Evolutionary conservation across 495 filamentous ascomycete species (phyloP).

Genomic region (Chaetomidium leptoderma): DNA sequence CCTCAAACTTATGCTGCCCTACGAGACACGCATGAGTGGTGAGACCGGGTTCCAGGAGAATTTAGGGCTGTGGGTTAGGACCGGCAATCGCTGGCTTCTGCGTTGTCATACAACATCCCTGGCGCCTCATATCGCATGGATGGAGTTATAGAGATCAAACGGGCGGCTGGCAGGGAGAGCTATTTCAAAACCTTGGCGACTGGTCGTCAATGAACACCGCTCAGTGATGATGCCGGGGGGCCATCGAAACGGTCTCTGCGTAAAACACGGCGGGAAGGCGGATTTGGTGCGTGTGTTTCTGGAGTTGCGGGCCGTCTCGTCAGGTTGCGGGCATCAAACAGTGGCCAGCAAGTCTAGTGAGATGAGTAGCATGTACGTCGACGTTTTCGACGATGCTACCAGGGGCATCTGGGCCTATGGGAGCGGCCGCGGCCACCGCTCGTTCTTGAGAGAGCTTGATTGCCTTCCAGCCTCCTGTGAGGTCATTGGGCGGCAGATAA

Average conservation of each 20-base stretch:
- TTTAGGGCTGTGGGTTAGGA: too few species aligned
- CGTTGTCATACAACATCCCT: neutral
- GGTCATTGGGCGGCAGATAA: constrained; percentile 3
- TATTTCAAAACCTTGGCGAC: neutral
- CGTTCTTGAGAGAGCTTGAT: neutral
- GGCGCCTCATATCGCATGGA: too few species aligned
- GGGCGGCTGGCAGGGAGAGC: neutral
- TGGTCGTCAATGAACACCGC: neutral
- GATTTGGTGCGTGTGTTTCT: neutral
- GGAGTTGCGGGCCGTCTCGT: constrained; percentile 15
- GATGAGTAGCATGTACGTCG: constrained; percentile 38
- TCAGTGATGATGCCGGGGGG: neutral
- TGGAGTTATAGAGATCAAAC: too few species aligned
- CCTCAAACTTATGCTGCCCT: neutral
- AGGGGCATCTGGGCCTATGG: constrained; percentile 20
- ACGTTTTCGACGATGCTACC: constrained; percentile 19
- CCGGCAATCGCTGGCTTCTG: neutral
- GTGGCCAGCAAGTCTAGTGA: constrained; percentile 36
- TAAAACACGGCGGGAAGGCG: too few species aligned
- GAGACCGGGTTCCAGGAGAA: neutral
- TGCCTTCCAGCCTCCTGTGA: constrained; percentile 8
- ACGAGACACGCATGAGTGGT: neutral
- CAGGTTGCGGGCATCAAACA: constrained; percentile 22
- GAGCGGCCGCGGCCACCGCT: constrained; percentile 9
- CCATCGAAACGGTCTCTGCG: too few species aligned